These are phyloP conservation scores for Aspergillus brunneoviolaceus DNA, from an alignment of 2,329 filamentous ascomycete genomes.

Conservation along the genomic window DNA sequence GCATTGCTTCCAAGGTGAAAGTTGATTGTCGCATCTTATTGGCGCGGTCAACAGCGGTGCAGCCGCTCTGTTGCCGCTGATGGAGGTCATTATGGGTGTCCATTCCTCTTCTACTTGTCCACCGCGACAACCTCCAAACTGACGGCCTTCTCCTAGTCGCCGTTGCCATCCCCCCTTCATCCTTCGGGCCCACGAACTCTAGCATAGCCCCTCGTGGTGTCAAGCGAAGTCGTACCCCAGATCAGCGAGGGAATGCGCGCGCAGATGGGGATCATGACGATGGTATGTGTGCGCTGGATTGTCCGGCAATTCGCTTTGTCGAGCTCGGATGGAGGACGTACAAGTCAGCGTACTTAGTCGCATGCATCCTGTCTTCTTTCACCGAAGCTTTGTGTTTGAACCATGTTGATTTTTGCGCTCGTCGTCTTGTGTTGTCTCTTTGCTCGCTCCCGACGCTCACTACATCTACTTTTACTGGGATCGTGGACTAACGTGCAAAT, in stretches of 20 bases:
- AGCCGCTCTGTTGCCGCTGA: conserved; percentile 6
- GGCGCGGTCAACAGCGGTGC: conserved; percentile 7
- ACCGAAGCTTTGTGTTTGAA: conserved; percentile 19
- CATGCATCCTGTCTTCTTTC: neutral
- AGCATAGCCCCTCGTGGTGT: conserved; percentile 64
- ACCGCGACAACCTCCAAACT: conserved; percentile 33
- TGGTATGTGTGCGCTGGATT: conserved; percentile 60
- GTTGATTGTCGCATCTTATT: conserved; percentile 1
- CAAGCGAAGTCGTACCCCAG: conserved; percentile 78
- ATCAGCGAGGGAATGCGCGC: conserved; percentile 59
- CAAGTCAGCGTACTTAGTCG: neutral
- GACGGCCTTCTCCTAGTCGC: conserved; percentile 37
- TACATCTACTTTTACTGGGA: neutral
- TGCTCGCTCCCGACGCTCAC: conserved; percentile 1
- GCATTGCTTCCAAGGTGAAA: conserved; percentile 2
- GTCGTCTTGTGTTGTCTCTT: conserved; percentile 3
- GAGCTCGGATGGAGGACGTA: conserved; percentile 2
- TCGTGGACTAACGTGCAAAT: conserved; percentile 20
- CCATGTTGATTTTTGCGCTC: neutral
- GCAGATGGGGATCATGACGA: conserved; percentile 65
- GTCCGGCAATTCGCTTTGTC: conserved; percentile 27
- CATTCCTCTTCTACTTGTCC: conserved; percentile 16
- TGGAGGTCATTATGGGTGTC: conserved; percentile 14
- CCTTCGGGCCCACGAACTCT: conserved; percentile 38
- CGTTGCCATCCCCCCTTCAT: conserved; percentile 35